phyloP scores from a whole-genome alignment of 768 basidiomycete genomes.

The Mycena belliarum region DNA sequence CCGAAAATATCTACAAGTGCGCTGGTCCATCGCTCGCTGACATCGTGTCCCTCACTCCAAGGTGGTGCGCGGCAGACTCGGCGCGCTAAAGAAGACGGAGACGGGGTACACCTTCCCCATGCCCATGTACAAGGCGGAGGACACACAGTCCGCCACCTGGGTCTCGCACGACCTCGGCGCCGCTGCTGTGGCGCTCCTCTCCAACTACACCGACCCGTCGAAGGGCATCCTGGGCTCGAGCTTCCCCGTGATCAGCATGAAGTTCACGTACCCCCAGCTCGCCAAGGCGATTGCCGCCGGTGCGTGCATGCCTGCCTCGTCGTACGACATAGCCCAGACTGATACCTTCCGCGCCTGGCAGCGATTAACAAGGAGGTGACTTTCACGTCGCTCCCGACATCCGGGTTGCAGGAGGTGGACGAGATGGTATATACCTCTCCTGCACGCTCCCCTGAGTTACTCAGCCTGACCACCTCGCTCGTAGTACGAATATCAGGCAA shows the following conservation, averaged over 20 bases:
- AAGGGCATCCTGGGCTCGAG: constrained; percentile 1
- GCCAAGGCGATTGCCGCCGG: constrained; percentile 1
- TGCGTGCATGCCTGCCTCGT: background rate
- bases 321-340: too few species aligned
- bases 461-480: constrained; percentile 4
- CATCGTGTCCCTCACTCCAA: too few species aligned
- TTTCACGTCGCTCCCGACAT: constrained; percentile 19
- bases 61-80: too few species aligned
- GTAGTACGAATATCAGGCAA: constrained; percentile 28
- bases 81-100: background rate
- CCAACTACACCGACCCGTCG: background rate
- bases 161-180: constrained; percentile 1
- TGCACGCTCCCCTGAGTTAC: background rate
- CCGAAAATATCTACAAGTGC: constrained; percentile 14
- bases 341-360: constrained; percentile 6
- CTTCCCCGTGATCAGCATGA: constrained; percentile 5
- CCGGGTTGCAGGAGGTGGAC: constrained; percentile 26
- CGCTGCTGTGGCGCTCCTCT: background rate
- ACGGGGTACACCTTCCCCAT: constrained; percentile 12
- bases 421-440: constrained; percentile 24
- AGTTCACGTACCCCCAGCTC: constrained; percentile 9
- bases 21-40: too few species aligned
- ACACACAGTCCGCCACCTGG: constrained; percentile 7
- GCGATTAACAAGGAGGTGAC: constrained; percentile 29
- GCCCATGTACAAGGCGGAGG: background rate